Conservation (phyloP, 352 stramenopile genomes). For the Plasmopara viticola region DNA sequence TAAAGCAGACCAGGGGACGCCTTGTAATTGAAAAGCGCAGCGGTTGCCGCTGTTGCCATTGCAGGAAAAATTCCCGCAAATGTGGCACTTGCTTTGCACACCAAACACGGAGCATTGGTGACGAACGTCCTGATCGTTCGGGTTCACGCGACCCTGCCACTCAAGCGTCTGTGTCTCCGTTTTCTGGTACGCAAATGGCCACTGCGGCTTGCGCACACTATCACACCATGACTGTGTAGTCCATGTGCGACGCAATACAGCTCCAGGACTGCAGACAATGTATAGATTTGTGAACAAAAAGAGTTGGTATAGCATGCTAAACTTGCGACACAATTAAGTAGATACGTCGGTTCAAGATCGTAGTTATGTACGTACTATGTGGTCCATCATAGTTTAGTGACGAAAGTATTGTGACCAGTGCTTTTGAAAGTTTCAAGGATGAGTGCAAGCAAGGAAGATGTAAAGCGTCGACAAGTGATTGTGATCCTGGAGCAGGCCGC, state of each 20-base stretch:
- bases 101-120: conserved; percentile 85
- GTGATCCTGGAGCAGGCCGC: conserved; percentile 97
- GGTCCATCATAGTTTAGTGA: background rate
- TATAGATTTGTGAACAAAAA: conserved; percentile 2
- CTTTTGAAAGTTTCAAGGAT: conserved; percentile 7
- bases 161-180: conserved; percentile 59
- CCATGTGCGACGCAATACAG: conserved; percentile 81
- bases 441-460: conserved; percentile 57
- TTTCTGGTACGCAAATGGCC: conserved; percentile 94
- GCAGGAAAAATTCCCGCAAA: conserved; percentile 88
- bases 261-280: conserved; percentile 12
- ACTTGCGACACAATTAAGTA: background rate
- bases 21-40: conserved; percentile 92
- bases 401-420: background rate
- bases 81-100: conserved; percentile 91
- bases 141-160: conserved; percentile 82
- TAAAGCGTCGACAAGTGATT: conserved; percentile 90
- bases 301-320: conserved; percentile 2
- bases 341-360: background rate
- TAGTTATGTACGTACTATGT: background rate
- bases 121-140: conserved; percentile 89
- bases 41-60: conserved; percentile 23
- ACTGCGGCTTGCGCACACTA: conserved; percentile 75
- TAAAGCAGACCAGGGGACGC: conserved; percentile 57
- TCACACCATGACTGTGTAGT: conserved; percentile 84